These are phyloP conservation scores for Leishmania arabica DNA, from an alignment of 208 protist species.

Conservation along the genomic window DNA sequence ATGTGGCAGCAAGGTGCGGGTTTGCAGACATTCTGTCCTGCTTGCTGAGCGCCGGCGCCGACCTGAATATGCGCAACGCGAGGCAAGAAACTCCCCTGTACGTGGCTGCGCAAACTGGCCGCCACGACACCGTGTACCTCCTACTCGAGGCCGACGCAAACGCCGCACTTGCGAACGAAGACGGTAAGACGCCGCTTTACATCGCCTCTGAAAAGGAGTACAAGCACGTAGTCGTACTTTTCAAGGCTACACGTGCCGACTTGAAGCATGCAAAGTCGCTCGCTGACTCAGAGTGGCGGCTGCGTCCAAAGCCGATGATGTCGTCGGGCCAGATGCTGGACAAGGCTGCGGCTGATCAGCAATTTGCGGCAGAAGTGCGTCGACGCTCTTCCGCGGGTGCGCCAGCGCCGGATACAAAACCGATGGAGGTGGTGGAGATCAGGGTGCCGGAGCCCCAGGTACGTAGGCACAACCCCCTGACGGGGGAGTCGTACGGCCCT, in stretches of 20 bases:
- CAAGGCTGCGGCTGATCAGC: constrained; percentile 45
- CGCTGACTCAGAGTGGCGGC: constrained; percentile 63
- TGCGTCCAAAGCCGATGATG: constrained; percentile 50
- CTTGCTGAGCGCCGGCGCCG: constrained; percentile 47
- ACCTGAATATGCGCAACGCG: constrained; percentile 74
- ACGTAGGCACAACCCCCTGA: constrained; percentile 64
- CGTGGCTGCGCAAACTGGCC: constrained; percentile 62
- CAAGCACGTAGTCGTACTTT: constrained; percentile 81
- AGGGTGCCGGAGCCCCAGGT: constrained; percentile 65
- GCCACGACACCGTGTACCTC: constrained; percentile 67
- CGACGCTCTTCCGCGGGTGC: constrained; percentile 30
- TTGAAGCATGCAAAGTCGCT: constrained; percentile 69
- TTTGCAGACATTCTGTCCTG: constrained; percentile 48
- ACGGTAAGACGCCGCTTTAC: constrained; percentile 84
- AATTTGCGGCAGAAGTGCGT: constrained; percentile 40
- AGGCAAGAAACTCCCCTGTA: constrained; percentile 82
- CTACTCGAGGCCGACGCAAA: constrained; percentile 69
- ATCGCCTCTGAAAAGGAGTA: constrained; percentile 85
- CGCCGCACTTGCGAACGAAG: constrained; percentile 58
- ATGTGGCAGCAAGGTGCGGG: constrained; percentile 63
- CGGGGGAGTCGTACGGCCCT: constrained; percentile 57
- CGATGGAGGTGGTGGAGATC: constrained; percentile 80
- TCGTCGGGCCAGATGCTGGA: constrained; percentile 73
- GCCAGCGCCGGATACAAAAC: constrained; percentile 30
- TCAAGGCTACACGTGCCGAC: constrained; percentile 60